phyloP scores from a whole-genome alignment of 331 rosid genomes.

The Telfairia occidentalis region DNA sequence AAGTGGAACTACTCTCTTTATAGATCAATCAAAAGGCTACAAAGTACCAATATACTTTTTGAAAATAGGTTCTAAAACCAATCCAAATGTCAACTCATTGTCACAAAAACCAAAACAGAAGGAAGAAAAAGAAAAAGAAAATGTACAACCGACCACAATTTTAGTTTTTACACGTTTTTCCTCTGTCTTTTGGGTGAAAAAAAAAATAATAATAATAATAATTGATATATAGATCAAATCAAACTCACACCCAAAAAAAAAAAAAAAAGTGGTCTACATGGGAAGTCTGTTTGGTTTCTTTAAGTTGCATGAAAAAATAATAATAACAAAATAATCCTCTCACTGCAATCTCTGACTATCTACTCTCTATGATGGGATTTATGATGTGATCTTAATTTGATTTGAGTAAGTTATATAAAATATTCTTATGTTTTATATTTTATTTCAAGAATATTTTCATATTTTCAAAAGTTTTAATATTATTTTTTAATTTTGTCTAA shows the following conservation, averaged over 20 bases:
- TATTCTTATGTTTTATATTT: too few species aligned
- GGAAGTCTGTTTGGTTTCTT: neutral
- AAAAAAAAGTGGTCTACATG: neutral
- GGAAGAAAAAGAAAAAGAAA: neutral
- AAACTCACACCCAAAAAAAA: neutral
- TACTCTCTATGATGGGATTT: too few species aligned
- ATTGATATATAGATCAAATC: neutral
- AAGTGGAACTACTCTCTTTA: too few species aligned
- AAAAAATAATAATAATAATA: too few species aligned
- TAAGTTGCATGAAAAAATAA: neutral
- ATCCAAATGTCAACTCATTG: neutral
- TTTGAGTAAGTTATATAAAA: too few species aligned
- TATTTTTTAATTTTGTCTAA: too few species aligned
- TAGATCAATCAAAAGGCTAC: too few species aligned
- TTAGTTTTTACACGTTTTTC: neutral
- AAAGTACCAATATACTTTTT: neutral
- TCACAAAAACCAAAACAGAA: neutral
- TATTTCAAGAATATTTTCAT: too few species aligned
- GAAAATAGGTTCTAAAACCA: neutral
- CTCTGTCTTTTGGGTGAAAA: neutral
- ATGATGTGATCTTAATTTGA: too few species aligned
- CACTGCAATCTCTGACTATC: too few species aligned
- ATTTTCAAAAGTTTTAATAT: too few species aligned
- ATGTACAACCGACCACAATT: neutral
- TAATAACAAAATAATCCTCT: too few species aligned